A percentile compares a stretch with the other conserved stretches of the same genome.
phyloP scores from a whole-genome alignment of 768 basidiomycete genomes.

The Tubosaeta sp. region DNA sequence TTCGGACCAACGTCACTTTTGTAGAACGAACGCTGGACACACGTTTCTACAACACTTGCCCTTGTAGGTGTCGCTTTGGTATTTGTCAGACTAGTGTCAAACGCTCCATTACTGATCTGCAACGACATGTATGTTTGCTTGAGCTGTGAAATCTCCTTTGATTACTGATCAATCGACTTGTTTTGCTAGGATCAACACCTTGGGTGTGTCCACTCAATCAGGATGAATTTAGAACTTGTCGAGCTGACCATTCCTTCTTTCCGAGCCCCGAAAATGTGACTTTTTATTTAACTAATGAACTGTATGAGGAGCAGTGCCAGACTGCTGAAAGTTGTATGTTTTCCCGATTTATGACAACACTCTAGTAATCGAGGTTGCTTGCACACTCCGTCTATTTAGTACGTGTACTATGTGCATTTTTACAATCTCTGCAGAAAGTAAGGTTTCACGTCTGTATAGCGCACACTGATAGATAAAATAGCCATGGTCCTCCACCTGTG shows the following conservation, averaged over 20 bases:
- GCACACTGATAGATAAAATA: not conserved
- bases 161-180: no score
- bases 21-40: slow-evolving; percentile 7
- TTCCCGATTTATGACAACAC: no score
- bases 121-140: not conserved
- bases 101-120: not conserved
- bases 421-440: slow-evolving; percentile 3
- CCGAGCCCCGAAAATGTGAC: not conserved
- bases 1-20: not conserved
- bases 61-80: slow-evolving; percentile 4
- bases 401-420: not conserved
- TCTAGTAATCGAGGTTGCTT: no score
- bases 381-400: not conserved
- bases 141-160: no score
- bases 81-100: not conserved
- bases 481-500: not conserved
- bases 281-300: not conserved
- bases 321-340: not conserved
- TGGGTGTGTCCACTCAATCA: not conserved
- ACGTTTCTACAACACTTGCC: slow-evolving; percentile 6
- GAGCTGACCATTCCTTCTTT: not conserved
- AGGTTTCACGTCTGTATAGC: not conserved
- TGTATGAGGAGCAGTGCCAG: not conserved
- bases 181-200: not conserved
- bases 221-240: not conserved